Evolutionary conservation across 208 protist species (phyloP), one percentile per base, ranked within the genome.

Genomic region (Leishmania major): DNA sequence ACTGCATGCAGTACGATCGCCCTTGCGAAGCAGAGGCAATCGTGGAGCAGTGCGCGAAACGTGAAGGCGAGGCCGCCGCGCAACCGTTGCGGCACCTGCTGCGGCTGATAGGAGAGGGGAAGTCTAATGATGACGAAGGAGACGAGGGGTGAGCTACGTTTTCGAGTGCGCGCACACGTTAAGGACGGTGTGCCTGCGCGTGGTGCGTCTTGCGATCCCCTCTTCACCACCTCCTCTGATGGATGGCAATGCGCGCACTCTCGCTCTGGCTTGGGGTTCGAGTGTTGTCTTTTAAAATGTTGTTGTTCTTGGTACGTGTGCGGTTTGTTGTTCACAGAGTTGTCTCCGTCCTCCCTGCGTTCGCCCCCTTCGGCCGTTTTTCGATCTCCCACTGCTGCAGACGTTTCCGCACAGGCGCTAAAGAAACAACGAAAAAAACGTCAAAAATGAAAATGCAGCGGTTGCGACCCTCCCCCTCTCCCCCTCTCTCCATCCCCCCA

Each of bases 1-100:
- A 93, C 78, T 96, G 93, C 78, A 87, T 95, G 80, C 78, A 88
- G 75, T 95, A 96, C 79, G 60, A 91, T 75, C 88, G 93, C n/a
- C 90, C 89, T 3, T 86, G 83, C 31, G 93, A 97, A 77, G 95
- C 92, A 19, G 86, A 94, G 74, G 87, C 90, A 7, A 91, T 97
- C 67, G 88, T 97, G n/a, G 31, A 60, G 67, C 82, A 92, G 31
- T 85, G 85, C 11, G 88, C 81, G 72, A 81, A 78, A 60, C 80
- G 88, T 25, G 49, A 91, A n/a, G 88, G 88, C 51, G 87, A 89
- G 69, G 72, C 69, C 13, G 84, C 85, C 11, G 84, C 81, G 35
- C 60, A 60, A 78, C 88, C 90, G 35, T 88, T 97, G 75, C 88
- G 85, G 13, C 81, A 90, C 47, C 87, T 97, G 43, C 71, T 93